Evolutionary conservation across 345 rosid species (phyloP), one percentile per base, ranked within the genome.

Genomic region (Hibiscus syriacus): DNA sequence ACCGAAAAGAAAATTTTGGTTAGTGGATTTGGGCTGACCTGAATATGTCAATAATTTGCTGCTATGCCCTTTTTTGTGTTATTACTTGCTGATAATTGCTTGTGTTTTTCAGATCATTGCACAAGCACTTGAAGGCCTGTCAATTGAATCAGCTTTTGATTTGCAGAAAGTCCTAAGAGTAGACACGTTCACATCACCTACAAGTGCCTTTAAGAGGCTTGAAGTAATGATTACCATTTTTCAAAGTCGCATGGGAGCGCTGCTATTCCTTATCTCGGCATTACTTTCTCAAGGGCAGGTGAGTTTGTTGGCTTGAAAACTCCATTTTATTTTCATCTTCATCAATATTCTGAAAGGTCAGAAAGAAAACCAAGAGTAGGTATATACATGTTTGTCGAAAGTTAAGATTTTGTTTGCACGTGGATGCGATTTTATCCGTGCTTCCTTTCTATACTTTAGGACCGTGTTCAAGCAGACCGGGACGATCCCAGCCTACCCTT

Each of bases 191-290:
- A 77, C 80, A 61, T 73, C 85, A 9, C 83, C 82, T 26, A 65
- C 82, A 58, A 83, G 77, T 75, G 86, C 84, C 7, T 74, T 83
- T 50, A n/a, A n/a, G n/a, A n/a, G n/a, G n/a, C n/a, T n/a, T n/a
- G n/a, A n/a, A n/a, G n/a, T n/a, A n/a, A n/a, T 79, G 66, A 77
- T 94, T 77, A 87, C 93, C 49, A 77, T 83, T 72, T 91, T 89
- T 77, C 89, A 80, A 76, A 91, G 96, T 74, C 92, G 93, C 48
- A 86, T 87, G 99, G 99, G 99, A 55, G 97, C 96, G 27, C 71
- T 91, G 78, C 84, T 91, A 13, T 91, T 94, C 82, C 96, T 94
- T 60, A 83, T 94, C 73, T 94, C n/a, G n/a, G n/a, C n/a, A n/a
- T n/a, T n/a, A n/a, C n/a, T n/a, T n/a, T n/a, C n/a, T n/a, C n/a